A percentile compares a stretch with the other conserved stretches of the same genome.
These are phyloP conservation scores for Phalaenopsis aphrodite DNA, from an alignment of 106 monocot species.

Conservation along the genomic window DNA sequence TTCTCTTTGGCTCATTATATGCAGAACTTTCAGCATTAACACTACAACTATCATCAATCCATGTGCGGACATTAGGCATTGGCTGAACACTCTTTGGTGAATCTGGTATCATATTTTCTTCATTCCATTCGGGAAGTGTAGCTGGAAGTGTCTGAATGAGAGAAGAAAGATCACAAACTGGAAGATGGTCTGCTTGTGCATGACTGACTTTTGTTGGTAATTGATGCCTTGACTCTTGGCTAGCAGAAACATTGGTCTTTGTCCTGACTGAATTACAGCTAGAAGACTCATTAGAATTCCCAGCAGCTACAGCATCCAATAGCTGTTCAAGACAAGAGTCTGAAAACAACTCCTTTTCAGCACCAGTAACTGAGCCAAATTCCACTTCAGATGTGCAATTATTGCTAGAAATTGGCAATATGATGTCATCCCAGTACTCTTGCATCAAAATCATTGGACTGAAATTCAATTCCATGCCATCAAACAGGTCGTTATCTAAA, in stretches of 20 bases:
- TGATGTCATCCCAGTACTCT: constrained; percentile 41
- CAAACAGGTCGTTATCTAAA: constrained; percentile 37
- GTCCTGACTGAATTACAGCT: constrained; percentile 16
- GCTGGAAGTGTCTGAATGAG: constrained; percentile 8
- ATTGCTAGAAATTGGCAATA: constrained; percentile 10
- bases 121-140: constrained; percentile 13
- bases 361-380: neutral
- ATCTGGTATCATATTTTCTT: constrained; percentile 18
- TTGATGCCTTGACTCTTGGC: constrained; percentile 14
- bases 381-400: constrained; percentile 25
- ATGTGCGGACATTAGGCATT: constrained; percentile 20
- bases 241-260: constrained; percentile 4
- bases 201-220: constrained; percentile 10
- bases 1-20: constrained; percentile 25
- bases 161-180: constrained; percentile 10
- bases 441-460: constrained; percentile 10
- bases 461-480: constrained; percentile 47
- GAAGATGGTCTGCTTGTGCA: neutral
- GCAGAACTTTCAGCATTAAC: constrained; percentile 34
- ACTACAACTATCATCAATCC: constrained; percentile 46
- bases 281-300: constrained; percentile 16
- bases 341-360: constrained; percentile 21
- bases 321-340: constrained; percentile 39
- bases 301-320: constrained; percentile 23
- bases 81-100: constrained; percentile 9